Evolutionary conservation across 2,329 filamentous ascomycete species (phyloP), one percentile per base, ranked within the genome.

Genomic region (Cadophora gregata): DNA sequence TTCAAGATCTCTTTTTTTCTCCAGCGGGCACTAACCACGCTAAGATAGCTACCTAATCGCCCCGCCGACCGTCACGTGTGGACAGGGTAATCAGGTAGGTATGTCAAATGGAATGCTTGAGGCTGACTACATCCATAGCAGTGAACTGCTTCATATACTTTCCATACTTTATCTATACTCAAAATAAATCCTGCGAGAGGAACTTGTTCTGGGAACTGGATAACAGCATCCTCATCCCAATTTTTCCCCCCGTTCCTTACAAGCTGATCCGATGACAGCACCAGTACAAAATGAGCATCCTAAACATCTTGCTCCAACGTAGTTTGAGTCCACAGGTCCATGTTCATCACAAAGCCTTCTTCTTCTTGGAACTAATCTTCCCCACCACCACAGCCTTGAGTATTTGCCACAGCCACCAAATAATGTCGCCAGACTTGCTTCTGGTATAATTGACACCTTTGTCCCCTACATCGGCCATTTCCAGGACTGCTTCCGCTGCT

Each of bases 381-480:
- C 75, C 71, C 56, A 75, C 67, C 31, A 78, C 72, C 68, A 74
- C 75, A n/a, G 78, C 79, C 68, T 77, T 79, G 59, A 82, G 25
- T 53, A 81, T 67, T 71, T 78, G 75, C 77, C 79, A 81, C 3
- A 78, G 70, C 53, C 81, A 71, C 7, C 76, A 76, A 24, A 80
- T 6, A 25, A 75, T 74, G 47, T 78, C 79, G 16, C 55, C 63
- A 8, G 69, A 74, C 73, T 80, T 74, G n/a, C 79, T 75, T 63
- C 79, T 75, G 1, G 64, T 71, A 67, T 85, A 86, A 59, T 77
- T 70, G 72, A 84, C 81, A 1, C 77, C 75, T 53, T 84, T 79
- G 59, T 85, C 83, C 4, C 83, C 84, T 9, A 83, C 81, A 24
- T 85, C 84, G 1, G 81, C 79, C 75, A 84, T 71, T 66, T 75